These are phyloP conservation scores for Pseudocercospora crystallina DNA, from an alignment of 2,329 filamentous ascomycete species.

Conservation along the genomic window DNA sequence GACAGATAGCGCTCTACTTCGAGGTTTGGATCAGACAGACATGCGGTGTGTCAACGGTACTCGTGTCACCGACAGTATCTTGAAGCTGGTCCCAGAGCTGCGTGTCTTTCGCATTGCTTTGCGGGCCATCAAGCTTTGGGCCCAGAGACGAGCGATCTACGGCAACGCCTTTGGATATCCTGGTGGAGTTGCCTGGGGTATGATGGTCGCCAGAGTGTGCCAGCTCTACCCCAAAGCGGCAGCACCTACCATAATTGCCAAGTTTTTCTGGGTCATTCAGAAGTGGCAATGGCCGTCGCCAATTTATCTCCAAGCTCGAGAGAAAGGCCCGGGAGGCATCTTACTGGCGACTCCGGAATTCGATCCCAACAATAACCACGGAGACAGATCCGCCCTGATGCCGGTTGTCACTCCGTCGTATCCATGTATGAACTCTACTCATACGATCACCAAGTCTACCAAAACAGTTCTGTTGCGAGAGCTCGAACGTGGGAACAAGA, in stretches of 20 bases:
- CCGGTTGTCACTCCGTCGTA: constrained; percentile 97
- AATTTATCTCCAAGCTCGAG: constrained; percentile 85
- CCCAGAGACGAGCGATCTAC: constrained; percentile 86
- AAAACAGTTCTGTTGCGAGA: constrained; percentile 82
- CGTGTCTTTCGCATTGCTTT: constrained; percentile 87
- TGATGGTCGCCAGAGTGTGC: constrained; percentile 93
- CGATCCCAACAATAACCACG: constrained; percentile 86
- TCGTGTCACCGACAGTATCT: constrained; percentile 88
- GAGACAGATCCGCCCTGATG: constrained; percentile 87
- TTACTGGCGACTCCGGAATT: constrained; percentile 77
- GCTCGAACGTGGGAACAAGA: constrained; percentile 71
- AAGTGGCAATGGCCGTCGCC: constrained; percentile 93
- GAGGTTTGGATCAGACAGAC: constrained; percentile 82
- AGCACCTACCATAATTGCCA: constrained; percentile 81
- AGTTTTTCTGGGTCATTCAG: constrained; percentile 90
- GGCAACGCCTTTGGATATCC: constrained; percentile 96
- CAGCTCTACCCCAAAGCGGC: constrained; percentile 94
- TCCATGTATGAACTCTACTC: constrained; percentile 95
- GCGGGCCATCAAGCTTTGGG: constrained; percentile 94
- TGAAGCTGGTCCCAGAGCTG: constrained; percentile 82
- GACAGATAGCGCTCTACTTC: constrained; percentile 78
- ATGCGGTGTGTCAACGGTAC: constrained; percentile 91
- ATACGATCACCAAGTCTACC: constrained; percentile 86
- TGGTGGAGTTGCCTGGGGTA: constrained; percentile 95
- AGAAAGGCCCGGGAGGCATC: constrained; percentile 62